Evolutionary conservation across 2,329 filamentous ascomycete species (phyloP).

Genomic region (Teratosphaeria viscida): DNA sequence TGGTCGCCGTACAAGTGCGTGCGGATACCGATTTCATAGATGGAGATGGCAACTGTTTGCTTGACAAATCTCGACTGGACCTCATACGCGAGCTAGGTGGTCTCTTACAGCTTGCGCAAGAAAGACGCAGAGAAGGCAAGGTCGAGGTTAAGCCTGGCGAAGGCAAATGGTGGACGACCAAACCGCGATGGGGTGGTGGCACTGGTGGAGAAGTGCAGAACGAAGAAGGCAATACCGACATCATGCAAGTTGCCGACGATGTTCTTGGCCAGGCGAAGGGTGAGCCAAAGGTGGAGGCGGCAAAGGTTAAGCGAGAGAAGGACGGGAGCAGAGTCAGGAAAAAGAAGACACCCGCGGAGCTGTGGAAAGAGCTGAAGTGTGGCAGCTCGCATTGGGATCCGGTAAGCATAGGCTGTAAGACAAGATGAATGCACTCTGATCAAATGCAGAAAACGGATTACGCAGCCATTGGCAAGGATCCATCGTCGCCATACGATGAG

Average conservation of each 20-base stretch:
- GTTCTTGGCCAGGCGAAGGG: constrained; percentile 20
- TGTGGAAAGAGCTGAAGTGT: constrained; percentile 43
- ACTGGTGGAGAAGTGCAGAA: constrained; percentile 34
- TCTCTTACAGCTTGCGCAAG: constrained; percentile 49
- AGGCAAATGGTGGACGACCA: constrained; percentile 51
- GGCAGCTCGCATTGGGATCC: constrained; percentile 46
- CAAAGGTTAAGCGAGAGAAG: constrained; percentile 7
- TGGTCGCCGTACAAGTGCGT: constrained; percentile 46
- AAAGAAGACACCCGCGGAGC: constrained; percentile 37
- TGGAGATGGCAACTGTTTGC: constrained; percentile 23
- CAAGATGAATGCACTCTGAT: not conserved
- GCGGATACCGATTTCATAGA: constrained; percentile 44
- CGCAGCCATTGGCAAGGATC: constrained; percentile 45
- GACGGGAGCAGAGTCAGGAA: constrained; percentile 10
- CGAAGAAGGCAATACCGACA: constrained; percentile 12
- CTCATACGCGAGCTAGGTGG: constrained; percentile 47
- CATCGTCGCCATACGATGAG: constrained; percentile 29
- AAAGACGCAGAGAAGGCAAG: constrained; percentile 47
- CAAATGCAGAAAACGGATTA: constrained; percentile 37
- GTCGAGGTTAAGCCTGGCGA: constrained; percentile 41
- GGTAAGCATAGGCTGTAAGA: not conserved
- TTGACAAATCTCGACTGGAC: constrained; percentile 35
- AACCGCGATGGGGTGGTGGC: constrained; percentile 47
- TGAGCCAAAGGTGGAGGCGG: constrained; percentile 16
- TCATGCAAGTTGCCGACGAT: constrained; percentile 24